A percentile compares a stretch with the other conserved stretches of the same genome.
phyloP scores from a whole-genome alignment of 208 protist genomes.

The Blechomonas ayalai region DNA sequence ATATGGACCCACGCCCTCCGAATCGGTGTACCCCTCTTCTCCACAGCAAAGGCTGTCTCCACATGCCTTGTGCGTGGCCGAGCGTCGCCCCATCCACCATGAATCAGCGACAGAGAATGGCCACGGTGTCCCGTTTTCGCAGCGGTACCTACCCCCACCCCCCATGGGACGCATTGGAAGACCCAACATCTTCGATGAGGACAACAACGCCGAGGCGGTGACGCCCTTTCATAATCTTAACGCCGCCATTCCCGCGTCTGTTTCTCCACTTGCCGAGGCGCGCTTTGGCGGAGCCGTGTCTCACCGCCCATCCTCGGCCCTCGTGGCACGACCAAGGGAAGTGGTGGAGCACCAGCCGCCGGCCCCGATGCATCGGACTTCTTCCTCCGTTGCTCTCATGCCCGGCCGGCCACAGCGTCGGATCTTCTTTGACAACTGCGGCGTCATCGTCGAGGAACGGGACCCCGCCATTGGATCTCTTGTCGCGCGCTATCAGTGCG shows the following conservation, averaged over 20 bases:
- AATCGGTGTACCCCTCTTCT: too few species aligned
- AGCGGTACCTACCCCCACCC: constrained; percentile 19
- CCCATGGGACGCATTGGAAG: constrained; percentile 9
- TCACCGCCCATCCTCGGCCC: constrained; percentile 8
- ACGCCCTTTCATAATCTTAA: constrained; percentile 15
- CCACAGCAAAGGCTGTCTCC: too few species aligned
- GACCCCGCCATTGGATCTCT: constrained; percentile 20
- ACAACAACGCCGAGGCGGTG: constrained; percentile 11
- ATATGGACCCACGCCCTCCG: constrained; percentile 2
- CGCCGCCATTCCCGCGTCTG: constrained; percentile 19
- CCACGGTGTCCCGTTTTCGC: constrained; percentile 3
- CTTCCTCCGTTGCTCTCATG: constrained; percentile 10
- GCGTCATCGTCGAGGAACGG: constrained; percentile 24
- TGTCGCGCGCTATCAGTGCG: constrained; percentile 32
- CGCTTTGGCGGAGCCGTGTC: constrained; percentile 13
- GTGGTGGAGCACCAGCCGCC: neutral
- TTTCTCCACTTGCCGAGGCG: constrained; percentile 28
- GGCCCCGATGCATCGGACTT: constrained; percentile 2
- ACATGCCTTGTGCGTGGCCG: neutral
- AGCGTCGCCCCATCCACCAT: neutral
- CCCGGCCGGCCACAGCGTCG: constrained; percentile 1
- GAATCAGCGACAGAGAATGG: constrained; percentile 4
- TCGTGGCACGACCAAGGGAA: neutral
- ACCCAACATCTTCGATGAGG: constrained; percentile 17
- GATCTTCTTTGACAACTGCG: constrained; percentile 17